Conservation (phyloP, 2,329 filamentous ascomycete species). For the Pyricularia sp. region DNA sequence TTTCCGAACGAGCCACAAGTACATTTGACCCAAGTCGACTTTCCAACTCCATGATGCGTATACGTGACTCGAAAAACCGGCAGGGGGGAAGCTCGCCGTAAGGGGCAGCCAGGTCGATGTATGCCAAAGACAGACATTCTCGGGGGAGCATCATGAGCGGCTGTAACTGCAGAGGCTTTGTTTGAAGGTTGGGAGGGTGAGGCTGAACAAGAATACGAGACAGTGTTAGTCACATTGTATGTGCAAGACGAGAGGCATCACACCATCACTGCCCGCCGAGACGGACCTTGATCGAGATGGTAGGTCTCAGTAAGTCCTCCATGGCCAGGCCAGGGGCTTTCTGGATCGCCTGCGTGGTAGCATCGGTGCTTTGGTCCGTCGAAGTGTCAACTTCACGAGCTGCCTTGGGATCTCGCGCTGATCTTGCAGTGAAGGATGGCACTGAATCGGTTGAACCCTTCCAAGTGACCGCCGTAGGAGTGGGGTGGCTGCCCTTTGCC, state of each 20-base stretch:
- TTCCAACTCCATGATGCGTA: constrained; percentile 56
- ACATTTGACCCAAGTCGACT: constrained; percentile 48
- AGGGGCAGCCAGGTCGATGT: constrained; percentile 45
- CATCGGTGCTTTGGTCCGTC: constrained; percentile 18
- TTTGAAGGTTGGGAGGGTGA: constrained; percentile 41
- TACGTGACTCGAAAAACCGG: constrained; percentile 50
- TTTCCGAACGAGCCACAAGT: constrained; percentile 51
- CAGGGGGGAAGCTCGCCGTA: constrained; percentile 40
- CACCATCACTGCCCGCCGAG: not conserved
- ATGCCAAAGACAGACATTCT: constrained; percentile 49
- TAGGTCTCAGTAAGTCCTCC: constrained; percentile 40
- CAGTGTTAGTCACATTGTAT: constrained; percentile 7
- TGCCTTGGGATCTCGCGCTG: not conserved
- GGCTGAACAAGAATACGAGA: constrained; percentile 29
- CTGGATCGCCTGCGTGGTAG: constrained; percentile 6
- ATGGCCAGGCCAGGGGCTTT: constrained; percentile 24
- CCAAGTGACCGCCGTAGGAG: not conserved
- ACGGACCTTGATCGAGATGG: constrained; percentile 43
- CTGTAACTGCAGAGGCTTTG: constrained; percentile 45
- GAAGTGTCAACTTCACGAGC: constrained; percentile 3
- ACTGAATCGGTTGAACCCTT: not conserved
- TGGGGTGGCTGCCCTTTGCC: not conserved
- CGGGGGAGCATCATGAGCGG: constrained; percentile 55
- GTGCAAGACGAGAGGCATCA: constrained; percentile 1
- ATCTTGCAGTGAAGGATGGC: not conserved